Evolutionary conservation across 1,139 yeast genomes (phyloP), one percentile per base, ranked within the genome.

Genomic region (Diutina mesorugosa): DNA sequence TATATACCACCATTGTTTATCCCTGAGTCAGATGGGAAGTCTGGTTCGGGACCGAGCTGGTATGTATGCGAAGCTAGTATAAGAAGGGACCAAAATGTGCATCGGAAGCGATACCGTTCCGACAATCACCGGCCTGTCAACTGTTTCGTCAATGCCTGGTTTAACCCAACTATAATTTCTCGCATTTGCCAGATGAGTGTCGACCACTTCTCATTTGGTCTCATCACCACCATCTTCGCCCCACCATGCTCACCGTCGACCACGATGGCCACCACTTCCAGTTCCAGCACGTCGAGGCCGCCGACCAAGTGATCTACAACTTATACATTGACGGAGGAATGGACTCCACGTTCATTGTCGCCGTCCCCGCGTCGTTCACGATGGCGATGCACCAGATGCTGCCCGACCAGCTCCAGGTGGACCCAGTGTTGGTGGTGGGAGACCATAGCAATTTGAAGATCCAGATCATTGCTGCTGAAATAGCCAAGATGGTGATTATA

Each of bases 321-420:
- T 64, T 76, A 9, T 66, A 70, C 45, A 66, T 70, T 47, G 65
- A 75, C 61, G 78, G 78, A 0, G 66, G 71, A 6, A 69, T 72
- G 61, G 80, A 76, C 61, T 69, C 78, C 14, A 74, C 79, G 0
- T 72, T 72, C 57, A 74, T 73, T 54, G 62, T 76, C 8, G 78
- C 79, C 1, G 59, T 73, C 30, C 67, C 74, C n/a, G 67, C 78
- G 9, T 68, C 69, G 57, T 64, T 72, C 14, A 62, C 72, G 26
- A 61, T 66, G 28, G 32, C 50, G 57, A 57, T 53, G 18, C 56
- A 28, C 53, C 55, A 38, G 10, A 46, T 35, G 18, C 45, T 51
- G 32, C 30, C 35, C 9, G 71, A 66, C 9, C 69, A 67, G 29
- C 58, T 61, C 3, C 71, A 69, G n/a, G 66, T 73, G 1, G 80